phyloP scores from a whole-genome alignment of 352 stramenopile species.

The Phytophthora syringae region DNA sequence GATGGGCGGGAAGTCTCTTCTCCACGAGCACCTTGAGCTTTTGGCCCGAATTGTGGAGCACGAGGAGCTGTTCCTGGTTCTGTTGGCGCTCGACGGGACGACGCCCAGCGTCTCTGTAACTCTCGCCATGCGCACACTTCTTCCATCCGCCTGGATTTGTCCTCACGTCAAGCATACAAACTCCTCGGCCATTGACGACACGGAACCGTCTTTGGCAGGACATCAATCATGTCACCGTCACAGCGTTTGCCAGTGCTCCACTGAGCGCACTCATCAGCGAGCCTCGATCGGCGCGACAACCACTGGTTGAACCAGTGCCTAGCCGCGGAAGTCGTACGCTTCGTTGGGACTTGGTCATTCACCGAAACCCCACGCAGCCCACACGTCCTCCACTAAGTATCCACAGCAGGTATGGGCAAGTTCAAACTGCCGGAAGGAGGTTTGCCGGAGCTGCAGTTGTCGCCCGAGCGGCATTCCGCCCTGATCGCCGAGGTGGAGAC shows the following conservation, averaged over 20 bases:
- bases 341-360: conserved; percentile 15
- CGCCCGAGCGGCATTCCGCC: conserved; percentile 13
- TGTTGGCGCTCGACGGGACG: conserved; percentile 29
- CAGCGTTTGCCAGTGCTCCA: too few species aligned
- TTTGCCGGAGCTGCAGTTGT: conserved; percentile 25
- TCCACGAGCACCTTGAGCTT: conserved; percentile 14
- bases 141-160: conserved; percentile 29
- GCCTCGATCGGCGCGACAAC: background rate
- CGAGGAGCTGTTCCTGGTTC: conserved; percentile 21
- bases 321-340: too few species aligned
- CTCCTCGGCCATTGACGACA: conserved; percentile 12
- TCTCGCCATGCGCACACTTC: conserved; percentile 33
- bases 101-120: conserved; percentile 27
- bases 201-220: conserved; percentile 22
- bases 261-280: background rate
- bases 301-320: too few species aligned
- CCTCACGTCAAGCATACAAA: conserved; percentile 27
- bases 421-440: conserved; percentile 35
- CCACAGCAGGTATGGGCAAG: conserved; percentile 32
- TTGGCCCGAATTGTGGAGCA: background rate
- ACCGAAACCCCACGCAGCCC: conserved; percentile 11
- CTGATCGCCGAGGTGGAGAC: conserved; percentile 33
- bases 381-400: conserved; percentile 9
- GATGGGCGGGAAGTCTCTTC: conserved; percentile 22
- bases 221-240: conserved; percentile 15